Evolutionary conservation across 257 asterid genomes (phyloP), one percentile per base, ranked within the genome.

Genomic region (Fraxinus excelsior): DNA sequence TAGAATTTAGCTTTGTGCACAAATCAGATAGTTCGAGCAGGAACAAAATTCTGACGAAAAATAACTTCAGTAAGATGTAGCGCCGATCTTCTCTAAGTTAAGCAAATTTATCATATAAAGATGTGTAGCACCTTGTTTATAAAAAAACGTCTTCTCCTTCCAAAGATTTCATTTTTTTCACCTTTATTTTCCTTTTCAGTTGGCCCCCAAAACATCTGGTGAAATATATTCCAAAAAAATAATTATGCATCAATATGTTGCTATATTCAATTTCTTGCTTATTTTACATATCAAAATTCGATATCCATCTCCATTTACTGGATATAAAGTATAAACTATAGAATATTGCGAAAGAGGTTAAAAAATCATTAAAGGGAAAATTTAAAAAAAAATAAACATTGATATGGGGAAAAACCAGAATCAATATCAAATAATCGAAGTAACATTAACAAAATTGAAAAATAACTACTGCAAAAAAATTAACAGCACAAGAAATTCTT

Each of bases 1-100:
- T 42, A 69, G 53, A 75, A 35, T n/a, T 58, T 28, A 56, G 62
- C 67, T 26, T 64, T 23, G 18, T 12, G 51, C 51, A 23, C 23
- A 58, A 19, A 83, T 29, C 70, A 62, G 42, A 70, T 60, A 77
- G 42, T 65, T 51, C 62, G 5, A 76, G 68, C 78, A 60, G 76
- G 3, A 7, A 32, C 1, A 14, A 62, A 74, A 2, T 44, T 73
- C 67, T 31, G 44, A 51, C 64, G 68, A 65, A 38, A 53, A 68
- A 74, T 65, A 26, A 60, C 40, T 62, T 71, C 18, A 23, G 32
- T 51, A 34, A 16, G 31, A 44, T 42, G 21, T 7, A 71, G n/a
- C 29, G 42, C 14, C 26, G 0, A 51, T 23, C 31, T 21, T 83
- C 31, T 18, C 66, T 14, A 31, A 78, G 25, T 38, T 42, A 35